These are phyloP conservation scores for Emergomyces africanus DNA, from an alignment of 2,329 filamentous ascomycete genomes.

Conservation along the genomic window DNA sequence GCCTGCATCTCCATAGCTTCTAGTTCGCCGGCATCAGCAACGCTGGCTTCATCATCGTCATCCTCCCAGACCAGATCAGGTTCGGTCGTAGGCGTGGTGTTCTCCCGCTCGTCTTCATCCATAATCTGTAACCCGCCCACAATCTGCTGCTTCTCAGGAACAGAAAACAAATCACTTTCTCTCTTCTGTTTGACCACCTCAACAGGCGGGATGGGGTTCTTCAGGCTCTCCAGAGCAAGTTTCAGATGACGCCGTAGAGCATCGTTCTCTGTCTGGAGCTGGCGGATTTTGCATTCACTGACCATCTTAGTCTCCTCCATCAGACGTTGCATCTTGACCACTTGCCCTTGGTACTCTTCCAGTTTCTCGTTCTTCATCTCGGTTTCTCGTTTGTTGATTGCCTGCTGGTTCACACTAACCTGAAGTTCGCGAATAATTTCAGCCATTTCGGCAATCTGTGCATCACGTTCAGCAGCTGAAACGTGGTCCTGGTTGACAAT, in stretches of 20 bases:
- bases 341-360: constrained; percentile 89
- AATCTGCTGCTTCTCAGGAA: constrained; percentile 25
- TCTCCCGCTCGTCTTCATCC: constrained; percentile 44
- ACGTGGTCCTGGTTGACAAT: constrained; percentile 94
- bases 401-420: constrained; percentile 51
- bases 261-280: constrained; percentile 80
- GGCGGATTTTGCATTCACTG: constrained; percentile 85
- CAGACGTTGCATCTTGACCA: constrained; percentile 78
- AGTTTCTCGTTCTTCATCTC: constrained; percentile 68
- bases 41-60: constrained; percentile 9
- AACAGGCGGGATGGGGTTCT: constrained; percentile 68
- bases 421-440: constrained; percentile 85
- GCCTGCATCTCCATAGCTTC: constrained; percentile 57
- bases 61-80: constrained; percentile 21
- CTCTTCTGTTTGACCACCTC: constrained; percentile 18
- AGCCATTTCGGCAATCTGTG: constrained; percentile 86
- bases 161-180: constrained; percentile 26
- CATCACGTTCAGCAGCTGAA: constrained; percentile 83
- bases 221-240: constrained; percentile 70
- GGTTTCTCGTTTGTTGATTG: constrained; percentile 60
- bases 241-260: constrained; percentile 76
- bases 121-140: constrained; percentile 17
- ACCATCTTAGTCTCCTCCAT: constrained; percentile 93
- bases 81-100: constrained; percentile 17
- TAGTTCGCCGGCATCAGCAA: constrained; percentile 19